Conservation (phyloP, 208 protist genomes). For the Leishmania aethiopica region DNA sequence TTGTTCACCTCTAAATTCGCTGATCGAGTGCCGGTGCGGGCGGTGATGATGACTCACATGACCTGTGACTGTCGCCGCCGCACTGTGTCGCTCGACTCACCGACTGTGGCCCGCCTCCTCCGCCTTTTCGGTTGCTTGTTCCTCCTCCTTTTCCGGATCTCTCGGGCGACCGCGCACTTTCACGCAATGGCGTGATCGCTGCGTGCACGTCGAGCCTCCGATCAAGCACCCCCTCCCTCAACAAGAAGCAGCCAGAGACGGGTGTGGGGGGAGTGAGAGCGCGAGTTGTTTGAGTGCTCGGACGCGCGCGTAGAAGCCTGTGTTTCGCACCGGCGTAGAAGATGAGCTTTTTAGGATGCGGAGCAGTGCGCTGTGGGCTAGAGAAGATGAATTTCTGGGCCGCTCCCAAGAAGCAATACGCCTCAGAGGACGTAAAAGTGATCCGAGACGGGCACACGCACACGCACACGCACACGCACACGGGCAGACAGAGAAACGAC, state of each 20-base stretch:
- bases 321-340: neutral
- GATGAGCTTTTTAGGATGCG: too few relatives aligned
- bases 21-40: conserved; percentile 1
- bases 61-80: neutral
- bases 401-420: neutral
- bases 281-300: neutral
- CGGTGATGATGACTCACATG: neutral
- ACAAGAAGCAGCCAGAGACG: neutral
- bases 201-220: neutral
- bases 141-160: neutral
- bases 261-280: neutral
- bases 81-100: neutral
- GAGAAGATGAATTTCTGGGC: neutral
- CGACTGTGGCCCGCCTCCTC: neutral
- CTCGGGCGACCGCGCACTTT: neutral
- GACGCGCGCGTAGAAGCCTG: neutral
- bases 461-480: neutral
- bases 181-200: neutral
- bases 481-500: neutral
- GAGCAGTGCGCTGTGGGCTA: neutral
- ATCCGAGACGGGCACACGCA: neutral
- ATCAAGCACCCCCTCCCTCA: neutral
- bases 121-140: neutral
- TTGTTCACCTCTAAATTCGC: neutral
- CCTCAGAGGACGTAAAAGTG: neutral